Evolutionary conservation across 164 flowering plant genomes (phyloP).

Genomic region (Paratinospora sagittata): DNA sequence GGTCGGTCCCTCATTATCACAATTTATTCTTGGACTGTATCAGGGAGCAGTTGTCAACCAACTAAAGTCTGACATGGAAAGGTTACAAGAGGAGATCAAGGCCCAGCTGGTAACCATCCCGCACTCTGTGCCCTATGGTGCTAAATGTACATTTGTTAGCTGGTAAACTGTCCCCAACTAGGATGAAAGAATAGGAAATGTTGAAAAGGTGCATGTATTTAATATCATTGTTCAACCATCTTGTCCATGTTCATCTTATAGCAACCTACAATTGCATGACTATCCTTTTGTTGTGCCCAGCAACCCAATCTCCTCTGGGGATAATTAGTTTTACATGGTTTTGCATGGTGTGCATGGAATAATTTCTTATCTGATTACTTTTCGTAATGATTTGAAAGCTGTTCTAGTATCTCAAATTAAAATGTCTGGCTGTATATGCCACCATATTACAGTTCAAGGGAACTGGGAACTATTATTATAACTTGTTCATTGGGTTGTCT

Average conservation of each 20-base stretch:
- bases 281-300: neutral
- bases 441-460: neutral
- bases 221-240: no score
- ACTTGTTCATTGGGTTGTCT: neutral
- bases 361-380: no score
- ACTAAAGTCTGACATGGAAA: conserved; percentile 71
- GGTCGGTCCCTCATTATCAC: conserved; percentile 1
- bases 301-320: neutral
- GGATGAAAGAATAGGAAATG: no score
- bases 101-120: conserved; percentile 43
- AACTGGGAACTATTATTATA: neutral
- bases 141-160: neutral
- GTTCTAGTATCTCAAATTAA: no score
- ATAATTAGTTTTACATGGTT: neutral
- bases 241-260: no score
- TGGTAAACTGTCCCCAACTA: neutral
- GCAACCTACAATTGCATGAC: neutral
- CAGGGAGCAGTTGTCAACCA: conserved; percentile 82
- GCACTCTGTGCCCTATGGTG: neutral
- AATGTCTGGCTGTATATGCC: no score
- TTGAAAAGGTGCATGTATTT: no score
- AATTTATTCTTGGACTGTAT: conserved; percentile 10
- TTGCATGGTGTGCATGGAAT: no score
- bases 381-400: no score
- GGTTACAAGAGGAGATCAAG: conserved; percentile 68